These are phyloP conservation scores for Corinectria fuckeliana DNA, from an alignment of 2,329 filamentous ascomycete genomes.

Conservation along the genomic window DNA sequence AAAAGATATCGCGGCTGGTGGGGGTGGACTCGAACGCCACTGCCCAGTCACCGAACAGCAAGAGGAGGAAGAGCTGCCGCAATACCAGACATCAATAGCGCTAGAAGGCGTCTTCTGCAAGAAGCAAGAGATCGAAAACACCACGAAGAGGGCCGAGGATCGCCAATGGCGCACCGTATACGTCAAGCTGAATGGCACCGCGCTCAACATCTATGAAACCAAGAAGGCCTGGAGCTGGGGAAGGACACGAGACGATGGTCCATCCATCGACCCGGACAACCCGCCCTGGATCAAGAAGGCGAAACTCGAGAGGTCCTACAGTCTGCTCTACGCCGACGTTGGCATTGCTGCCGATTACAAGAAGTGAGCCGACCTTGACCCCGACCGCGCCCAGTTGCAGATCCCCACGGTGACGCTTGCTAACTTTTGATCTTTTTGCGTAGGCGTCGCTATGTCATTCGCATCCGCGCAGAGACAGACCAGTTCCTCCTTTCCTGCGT, in stretches of 20 bases:
- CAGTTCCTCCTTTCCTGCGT: slow-evolving; percentile 74
- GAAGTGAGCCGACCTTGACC: slow-evolving; percentile 56
- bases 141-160: slow-evolving; percentile 66
- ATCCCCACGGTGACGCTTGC: background rate
- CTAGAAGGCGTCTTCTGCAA: slow-evolving; percentile 64
- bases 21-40: slow-evolving; percentile 26
- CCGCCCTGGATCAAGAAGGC: slow-evolving; percentile 60
- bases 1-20: slow-evolving; percentile 27
- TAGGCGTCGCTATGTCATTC: slow-evolving; percentile 69
- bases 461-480: slow-evolving; percentile 75
- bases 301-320: slow-evolving; percentile 70
- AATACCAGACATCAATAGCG: slow-evolving; percentile 62
- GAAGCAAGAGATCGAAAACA: slow-evolving; percentile 71
- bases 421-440: slow-evolving; percentile 6
- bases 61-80: slow-evolving; percentile 57
- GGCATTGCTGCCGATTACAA: slow-evolving; percentile 76
- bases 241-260: slow-evolving; percentile 55
- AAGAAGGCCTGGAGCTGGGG: slow-evolving; percentile 64
- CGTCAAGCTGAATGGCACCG: slow-evolving; percentile 70
- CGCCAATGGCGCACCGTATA: slow-evolving; percentile 70
- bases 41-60: slow-evolving; percentile 34
- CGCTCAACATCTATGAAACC: slow-evolving; percentile 68
- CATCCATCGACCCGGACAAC: slow-evolving; percentile 56
- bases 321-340: slow-evolving; percentile 75
- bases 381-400: background rate